Evolutionary conservation across 164 flowering plant species (phyloP).

Genomic region (Chimonanthus praecox): DNA sequence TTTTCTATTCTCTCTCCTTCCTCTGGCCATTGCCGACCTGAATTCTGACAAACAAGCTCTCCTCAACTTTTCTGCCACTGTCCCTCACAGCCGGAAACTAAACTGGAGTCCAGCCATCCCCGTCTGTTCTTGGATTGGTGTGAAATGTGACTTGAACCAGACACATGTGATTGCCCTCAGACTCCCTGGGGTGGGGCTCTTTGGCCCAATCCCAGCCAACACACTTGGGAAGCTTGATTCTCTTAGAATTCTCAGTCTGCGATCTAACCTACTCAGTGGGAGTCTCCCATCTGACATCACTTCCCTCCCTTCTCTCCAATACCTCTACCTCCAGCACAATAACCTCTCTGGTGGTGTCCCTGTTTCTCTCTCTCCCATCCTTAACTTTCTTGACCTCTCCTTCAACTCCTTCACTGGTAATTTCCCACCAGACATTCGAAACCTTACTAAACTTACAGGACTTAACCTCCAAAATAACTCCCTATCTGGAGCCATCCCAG

Average conservation of each 20-base stretch:
- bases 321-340: conserved; percentile 66
- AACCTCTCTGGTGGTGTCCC: conserved; percentile 75
- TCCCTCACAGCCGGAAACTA: conserved; percentile 53
- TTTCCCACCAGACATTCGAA: conserved; percentile 52
- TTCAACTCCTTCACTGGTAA: conserved; percentile 63
- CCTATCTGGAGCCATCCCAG: conserved; percentile 51
- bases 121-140: conserved; percentile 69
- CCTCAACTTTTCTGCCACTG: conserved; percentile 43
- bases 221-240: conserved; percentile 54
- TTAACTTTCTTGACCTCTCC: conserved; percentile 66
- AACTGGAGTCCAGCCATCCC: conserved; percentile 47
- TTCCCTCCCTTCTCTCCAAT: conserved; percentile 62
- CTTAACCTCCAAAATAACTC: conserved; percentile 54
- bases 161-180: conserved; percentile 38
- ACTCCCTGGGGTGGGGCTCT: conserved; percentile 60
- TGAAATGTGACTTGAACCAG: conserved; percentile 37
- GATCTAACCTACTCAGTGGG: conserved; percentile 66
- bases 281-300: conserved; percentile 66
- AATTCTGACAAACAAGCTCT: conserved; percentile 59
- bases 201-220: conserved; percentile 49
- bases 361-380: conserved; percentile 35
- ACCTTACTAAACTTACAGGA: conserved; percentile 42
- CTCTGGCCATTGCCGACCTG: conserved; percentile 35
- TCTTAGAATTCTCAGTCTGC: conserved; percentile 63
- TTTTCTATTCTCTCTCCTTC: conserved; percentile 11